phyloP scores from a whole-genome alignment of 331 rosid species.

The Prunus yedoensis region DNA sequence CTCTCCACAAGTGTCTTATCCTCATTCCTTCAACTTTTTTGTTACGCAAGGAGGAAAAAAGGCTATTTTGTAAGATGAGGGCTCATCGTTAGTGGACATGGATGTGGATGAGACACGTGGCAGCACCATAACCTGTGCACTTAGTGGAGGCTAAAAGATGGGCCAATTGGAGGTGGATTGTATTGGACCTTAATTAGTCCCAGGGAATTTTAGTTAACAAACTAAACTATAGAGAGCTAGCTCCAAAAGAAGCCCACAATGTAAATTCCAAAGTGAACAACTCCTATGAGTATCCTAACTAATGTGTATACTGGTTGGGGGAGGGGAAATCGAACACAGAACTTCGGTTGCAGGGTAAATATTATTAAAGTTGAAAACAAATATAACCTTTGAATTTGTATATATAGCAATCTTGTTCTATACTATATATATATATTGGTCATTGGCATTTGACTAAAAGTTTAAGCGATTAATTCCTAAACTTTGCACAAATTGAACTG shows the following conservation, averaged over 20 bases:
- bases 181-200: background rate
- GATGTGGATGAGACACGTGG: slow-evolving; percentile 48
- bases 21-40: slow-evolving; percentile 11
- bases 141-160: background rate
- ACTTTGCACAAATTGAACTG: background rate
- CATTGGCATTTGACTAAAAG: no score
- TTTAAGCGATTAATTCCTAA: background rate
- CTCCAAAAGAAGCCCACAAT: background rate
- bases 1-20: slow-evolving; percentile 84
- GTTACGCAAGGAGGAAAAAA: slow-evolving; percentile 10
- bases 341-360: background rate
- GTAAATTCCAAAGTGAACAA: background rate
- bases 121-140: slow-evolving; percentile 20
- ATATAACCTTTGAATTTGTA: no score
- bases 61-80: slow-evolving; percentile 27
- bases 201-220: background rate
- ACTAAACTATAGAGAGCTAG: background rate
- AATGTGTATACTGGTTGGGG: no score
- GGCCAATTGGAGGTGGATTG: slow-evolving; percentile 15
- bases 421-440: no score
- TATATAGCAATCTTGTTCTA: no score
- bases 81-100: slow-evolving; percentile 34
- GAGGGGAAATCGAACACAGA: no score
- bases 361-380: no score
- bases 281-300: no score